Evolutionary conservation across 1,284 basidiomycete genomes (phyloP).

Genomic region (Cryptococcus depauperatus): DNA sequence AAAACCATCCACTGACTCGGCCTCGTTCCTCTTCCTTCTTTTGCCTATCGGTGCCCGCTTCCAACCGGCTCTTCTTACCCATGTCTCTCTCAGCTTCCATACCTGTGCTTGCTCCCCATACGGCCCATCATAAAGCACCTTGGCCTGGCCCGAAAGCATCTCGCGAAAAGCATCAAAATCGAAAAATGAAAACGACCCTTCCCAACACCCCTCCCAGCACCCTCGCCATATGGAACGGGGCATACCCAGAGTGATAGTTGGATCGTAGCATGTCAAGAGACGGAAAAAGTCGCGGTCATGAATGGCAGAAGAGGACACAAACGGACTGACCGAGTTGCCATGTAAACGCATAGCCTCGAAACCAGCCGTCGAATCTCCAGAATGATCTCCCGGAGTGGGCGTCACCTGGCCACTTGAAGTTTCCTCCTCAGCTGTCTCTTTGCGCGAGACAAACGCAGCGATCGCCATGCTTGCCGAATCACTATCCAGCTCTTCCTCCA

Average conservation of each 20-base stretch:
- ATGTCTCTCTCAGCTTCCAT: constrained; percentile 49
- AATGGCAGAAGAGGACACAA: constrained; percentile 11
- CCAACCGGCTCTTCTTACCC: constrained; percentile 35
- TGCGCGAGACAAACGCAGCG: constrained; percentile 1
- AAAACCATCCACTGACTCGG: constrained; percentile 2
- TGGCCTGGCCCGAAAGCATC: constrained; percentile 42
- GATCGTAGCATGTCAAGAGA: constrained; percentile 43
- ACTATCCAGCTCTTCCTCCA: constrained; percentile 10
- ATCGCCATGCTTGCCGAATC: constrained; percentile 2
- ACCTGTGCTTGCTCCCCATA: constrained; percentile 53
- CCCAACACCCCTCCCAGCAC: constrained; percentile 49
- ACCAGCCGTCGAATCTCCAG: constrained; percentile 1
- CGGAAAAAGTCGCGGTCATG: constrained; percentile 39
- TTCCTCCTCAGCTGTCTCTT: not conserved
- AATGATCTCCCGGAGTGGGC: not conserved
- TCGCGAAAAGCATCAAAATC: constrained; percentile 51
- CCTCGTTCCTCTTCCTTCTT: constrained; percentile 7
- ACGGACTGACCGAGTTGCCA: no score
- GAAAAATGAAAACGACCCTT: constrained; percentile 53
- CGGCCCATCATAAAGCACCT: constrained; percentile 48
- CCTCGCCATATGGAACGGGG: constrained; percentile 44
- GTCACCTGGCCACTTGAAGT: not conserved
- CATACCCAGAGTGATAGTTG: constrained; percentile 41
- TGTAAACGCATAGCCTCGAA: no score
- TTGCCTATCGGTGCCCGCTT: constrained; percentile 5